Percentiles rank a stretch among this genome's conserved stretches.
Conservation (phyloP, 495 filamentous ascomycete genomes). For the Darksidea phi region DNA sequence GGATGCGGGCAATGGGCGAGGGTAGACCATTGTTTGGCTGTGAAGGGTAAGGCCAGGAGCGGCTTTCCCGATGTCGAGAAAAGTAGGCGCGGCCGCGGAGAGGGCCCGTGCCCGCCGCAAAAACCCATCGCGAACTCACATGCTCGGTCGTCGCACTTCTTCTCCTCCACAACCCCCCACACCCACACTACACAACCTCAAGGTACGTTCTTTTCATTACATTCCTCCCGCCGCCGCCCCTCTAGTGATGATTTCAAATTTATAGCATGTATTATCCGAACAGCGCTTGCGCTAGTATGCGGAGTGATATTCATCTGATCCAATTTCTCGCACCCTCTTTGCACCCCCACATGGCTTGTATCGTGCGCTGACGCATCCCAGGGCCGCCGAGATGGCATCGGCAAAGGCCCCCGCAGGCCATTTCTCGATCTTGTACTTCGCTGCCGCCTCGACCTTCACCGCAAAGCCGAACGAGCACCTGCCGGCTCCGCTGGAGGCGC, state of each 20-base stretch:
- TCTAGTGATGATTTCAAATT: constrained; percentile 45
- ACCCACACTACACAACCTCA: not conserved
- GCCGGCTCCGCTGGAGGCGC: constrained; percentile 48
- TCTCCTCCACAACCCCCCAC: not conserved
- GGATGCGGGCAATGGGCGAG: not conserved
- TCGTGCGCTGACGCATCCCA: constrained; percentile 57
- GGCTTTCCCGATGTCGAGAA: not conserved
- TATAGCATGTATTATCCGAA: constrained; percentile 74
- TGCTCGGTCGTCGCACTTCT: constrained; percentile 1
- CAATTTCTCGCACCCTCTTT: not conserved
- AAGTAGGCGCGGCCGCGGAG: not conserved
- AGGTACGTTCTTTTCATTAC: constrained; percentile 5
- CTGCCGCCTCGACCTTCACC: constrained; percentile 31
- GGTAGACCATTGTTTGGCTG: not conserved
- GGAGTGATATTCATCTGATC: constrained; percentile 29
- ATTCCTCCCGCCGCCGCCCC: not conserved
- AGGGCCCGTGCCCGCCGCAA: not conserved
- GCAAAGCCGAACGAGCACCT: constrained; percentile 51
- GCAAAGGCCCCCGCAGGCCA: constrained; percentile 44
- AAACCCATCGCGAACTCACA: constrained; percentile 12
- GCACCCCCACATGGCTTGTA: not conserved
- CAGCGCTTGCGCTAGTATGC: constrained; percentile 40
- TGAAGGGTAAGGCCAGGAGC: not conserved
- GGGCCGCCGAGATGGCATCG: constrained; percentile 80
- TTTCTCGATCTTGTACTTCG: constrained; percentile 36